phyloP scores from a whole-genome alignment of 2,329 filamentous ascomycete species.

The Monilinia vaccinii-corymbosi region DNA sequence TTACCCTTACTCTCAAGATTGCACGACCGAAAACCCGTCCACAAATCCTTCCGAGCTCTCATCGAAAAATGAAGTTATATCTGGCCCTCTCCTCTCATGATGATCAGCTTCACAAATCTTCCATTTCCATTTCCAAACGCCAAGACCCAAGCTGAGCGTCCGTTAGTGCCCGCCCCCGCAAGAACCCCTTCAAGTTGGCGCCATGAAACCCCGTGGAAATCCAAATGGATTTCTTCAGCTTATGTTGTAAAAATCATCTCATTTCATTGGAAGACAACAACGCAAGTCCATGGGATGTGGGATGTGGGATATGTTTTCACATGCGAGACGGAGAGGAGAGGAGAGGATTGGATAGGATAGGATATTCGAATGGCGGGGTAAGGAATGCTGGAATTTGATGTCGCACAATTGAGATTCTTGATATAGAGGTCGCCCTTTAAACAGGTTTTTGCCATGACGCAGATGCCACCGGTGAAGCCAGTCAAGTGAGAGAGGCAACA shows the following conservation, averaged over 20 bases:
- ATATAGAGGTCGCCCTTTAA: neutral
- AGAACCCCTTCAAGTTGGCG: neutral
- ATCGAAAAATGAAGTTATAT: neutral
- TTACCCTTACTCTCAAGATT: too few species aligned
- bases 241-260: too few species aligned
- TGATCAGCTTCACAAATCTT: neutral
- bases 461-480: neutral
- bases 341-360: too few species aligned
- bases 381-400: neutral
- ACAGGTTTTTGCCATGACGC: slow-evolving; percentile 6
- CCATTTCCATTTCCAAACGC: neutral
- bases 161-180: neutral
- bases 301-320: neutral
- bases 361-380: neutral
- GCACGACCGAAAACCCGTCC: neutral
- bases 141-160: neutral
- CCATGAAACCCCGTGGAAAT: slow-evolving; percentile 1
- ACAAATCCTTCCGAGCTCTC: neutral
- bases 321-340: too few species aligned
- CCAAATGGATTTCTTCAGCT: too few species aligned
- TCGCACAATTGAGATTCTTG: neutral
- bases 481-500: neutral
- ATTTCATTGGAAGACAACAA: too few species aligned
- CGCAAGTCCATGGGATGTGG: neutral
- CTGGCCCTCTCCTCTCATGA: neutral